phyloP scores from a whole-genome alignment of 2,329 filamentous ascomycete genomes.

The Penicillium sp. region DNA sequence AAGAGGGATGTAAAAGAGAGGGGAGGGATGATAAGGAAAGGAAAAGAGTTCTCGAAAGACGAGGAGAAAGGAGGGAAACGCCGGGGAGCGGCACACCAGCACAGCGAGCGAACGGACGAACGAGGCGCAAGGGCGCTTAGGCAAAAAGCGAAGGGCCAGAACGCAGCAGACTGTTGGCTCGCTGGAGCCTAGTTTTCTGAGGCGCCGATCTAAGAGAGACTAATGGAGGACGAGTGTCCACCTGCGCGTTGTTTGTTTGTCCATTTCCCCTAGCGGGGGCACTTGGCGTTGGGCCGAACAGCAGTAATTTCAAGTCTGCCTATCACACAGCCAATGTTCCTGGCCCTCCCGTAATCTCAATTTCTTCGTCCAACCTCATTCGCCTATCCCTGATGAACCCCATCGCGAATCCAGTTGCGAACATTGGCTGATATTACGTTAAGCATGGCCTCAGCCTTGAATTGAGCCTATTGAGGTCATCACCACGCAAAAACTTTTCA shows the following conservation, averaged over 20 bases:
- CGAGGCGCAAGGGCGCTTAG: slow-evolving; percentile 30
- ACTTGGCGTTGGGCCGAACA: slow-evolving; percentile 15
- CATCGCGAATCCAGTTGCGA: background rate
- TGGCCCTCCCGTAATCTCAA: slow-evolving; percentile 16
- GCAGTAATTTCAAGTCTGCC: slow-evolving; percentile 12
- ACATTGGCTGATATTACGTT: background rate
- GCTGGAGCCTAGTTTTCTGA: slow-evolving; percentile 7
- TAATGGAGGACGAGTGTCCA: slow-evolving; percentile 13
- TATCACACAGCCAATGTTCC: slow-evolving; percentile 20
- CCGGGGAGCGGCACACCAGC: slow-evolving; percentile 12
- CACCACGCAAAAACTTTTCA: background rate
- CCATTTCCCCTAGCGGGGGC: slow-evolving; percentile 12
- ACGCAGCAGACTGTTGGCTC: slow-evolving; percentile 12
- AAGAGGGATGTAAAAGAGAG: slow-evolving; percentile 29
- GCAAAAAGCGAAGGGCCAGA: slow-evolving; percentile 23
- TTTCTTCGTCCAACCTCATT: slow-evolving; percentile 14
- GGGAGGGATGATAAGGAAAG: slow-evolving; percentile 25
- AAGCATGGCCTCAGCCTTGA: background rate
- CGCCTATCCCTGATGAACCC: background rate
- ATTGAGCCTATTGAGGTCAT: background rate
- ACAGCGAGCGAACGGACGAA: slow-evolving; percentile 14
- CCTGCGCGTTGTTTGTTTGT: slow-evolving; percentile 23
- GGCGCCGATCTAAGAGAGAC: slow-evolving; percentile 11
- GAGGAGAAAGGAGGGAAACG: slow-evolving; percentile 12
- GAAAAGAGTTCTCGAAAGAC: slow-evolving; percentile 17